Conservation (phyloP, 2,329 filamentous ascomycete species). For the Exophiala sp. region DNA sequence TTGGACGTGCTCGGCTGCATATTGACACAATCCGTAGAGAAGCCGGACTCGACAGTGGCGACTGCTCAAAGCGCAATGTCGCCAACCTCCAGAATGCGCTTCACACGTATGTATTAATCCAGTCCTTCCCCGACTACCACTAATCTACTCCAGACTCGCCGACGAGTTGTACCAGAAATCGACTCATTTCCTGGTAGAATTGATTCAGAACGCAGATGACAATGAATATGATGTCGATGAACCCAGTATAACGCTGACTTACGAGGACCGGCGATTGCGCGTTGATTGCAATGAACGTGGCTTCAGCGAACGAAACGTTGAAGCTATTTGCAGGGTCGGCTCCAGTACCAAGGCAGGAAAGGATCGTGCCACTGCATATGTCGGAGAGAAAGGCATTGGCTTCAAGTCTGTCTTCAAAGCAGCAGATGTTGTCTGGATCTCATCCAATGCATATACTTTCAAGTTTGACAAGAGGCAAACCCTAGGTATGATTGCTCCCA, state of each 20-base stretch:
- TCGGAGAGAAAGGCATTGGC: slow-evolving; percentile 34
- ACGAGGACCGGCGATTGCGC: slow-evolving; percentile 3
- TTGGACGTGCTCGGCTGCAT: slow-evolving; percentile 1
- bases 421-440: slow-evolving; percentile 22
- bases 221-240: slow-evolving; percentile 30
- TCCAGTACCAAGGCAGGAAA: slow-evolving; percentile 34
- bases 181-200: slow-evolving; percentile 29
- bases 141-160: slow-evolving; percentile 1
- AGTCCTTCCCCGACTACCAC: neutral
- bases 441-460: slow-evolving; percentile 19
- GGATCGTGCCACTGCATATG: slow-evolving; percentile 26
- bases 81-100: slow-evolving; percentile 9
- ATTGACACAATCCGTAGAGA: slow-evolving; percentile 5
- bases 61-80: slow-evolving; percentile 2
- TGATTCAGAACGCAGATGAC: slow-evolving; percentile 43
- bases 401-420: slow-evolving; percentile 37
- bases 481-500: slow-evolving; percentile 11
- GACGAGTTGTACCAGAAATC: slow-evolving; percentile 11
- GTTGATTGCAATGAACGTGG: slow-evolving; percentile 38
- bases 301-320: slow-evolving; percentile 34
- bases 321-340: slow-evolving; percentile 36
- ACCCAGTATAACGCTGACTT: slow-evolving; percentile 6
- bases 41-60: slow-evolving; percentile 5
- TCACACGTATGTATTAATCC: slow-evolving; percentile 8
- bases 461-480: slow-evolving; percentile 20